Evolutionary conservation across 2,329 filamentous ascomycete species (phyloP), one percentile per base, ranked within the genome.

Genomic region (Xylaria sp.): DNA sequence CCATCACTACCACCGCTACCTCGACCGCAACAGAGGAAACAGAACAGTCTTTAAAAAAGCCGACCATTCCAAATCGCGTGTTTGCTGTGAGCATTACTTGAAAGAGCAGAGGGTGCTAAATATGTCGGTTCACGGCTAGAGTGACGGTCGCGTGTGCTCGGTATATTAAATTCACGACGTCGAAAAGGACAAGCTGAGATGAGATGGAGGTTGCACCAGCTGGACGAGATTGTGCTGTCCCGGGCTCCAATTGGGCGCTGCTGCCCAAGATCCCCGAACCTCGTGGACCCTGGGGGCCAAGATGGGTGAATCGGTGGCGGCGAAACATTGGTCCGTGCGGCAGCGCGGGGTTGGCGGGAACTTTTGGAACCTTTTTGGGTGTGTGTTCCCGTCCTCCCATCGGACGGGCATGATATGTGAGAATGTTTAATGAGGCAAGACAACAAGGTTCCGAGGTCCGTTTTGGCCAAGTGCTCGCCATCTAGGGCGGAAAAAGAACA

Each of bases 221-320:
- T 64, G 63, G 68, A 53, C 52, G 63, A 65, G 66, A 66, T 64
- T 45, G 63, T 52, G 53, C 63, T 28, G 53, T 45, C 56, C 60
- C 61, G 63, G 66, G 67, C 63, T 67, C 69, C 69, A 70, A 70
- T 70, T 70, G 69, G 69, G 69, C 66, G 62, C 69, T 69, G 69
- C 63, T 70, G 69, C 69, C 69, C 69, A 69, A 70, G 60, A 60
- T 50, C 64, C 50, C 57, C 63, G 53, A 62, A 68, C 53, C 58
- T 52, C 45, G 65, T 70, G 65, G 48, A 43, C 30, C 61, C 61
- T 65, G 39, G 34, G 34, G 15, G 65, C 60, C 41, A 58, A 66
- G 59, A 52, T 50, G 50, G 57, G 58, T 36, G 30, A n/a, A 36
- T 15, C 61, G 68, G 66, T 23, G 34, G 45, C 68, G 68, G 68